Evolutionary conservation across 495 filamentous ascomycete genomes (phyloP).

Genomic region (Letharia lupina): DNA sequence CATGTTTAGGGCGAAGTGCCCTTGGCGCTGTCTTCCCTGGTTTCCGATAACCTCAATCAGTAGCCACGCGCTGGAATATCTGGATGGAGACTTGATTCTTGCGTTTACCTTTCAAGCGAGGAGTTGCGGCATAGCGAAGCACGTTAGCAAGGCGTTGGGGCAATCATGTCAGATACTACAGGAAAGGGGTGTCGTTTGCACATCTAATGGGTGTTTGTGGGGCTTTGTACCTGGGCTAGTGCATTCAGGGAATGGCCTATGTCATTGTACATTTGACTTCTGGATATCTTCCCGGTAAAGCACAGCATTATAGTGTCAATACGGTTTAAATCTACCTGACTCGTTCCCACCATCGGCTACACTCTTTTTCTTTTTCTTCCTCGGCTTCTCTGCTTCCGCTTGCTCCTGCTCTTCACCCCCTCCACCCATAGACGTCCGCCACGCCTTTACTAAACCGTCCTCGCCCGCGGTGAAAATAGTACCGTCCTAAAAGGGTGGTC

Average conservation of each 20-base stretch:
- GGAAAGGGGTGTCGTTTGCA: background rate
- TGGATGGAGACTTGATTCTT: background rate
- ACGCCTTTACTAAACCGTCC: slow-evolving; percentile 65
- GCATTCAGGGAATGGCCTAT: background rate
- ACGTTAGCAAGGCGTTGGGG: slow-evolving; percentile 11
- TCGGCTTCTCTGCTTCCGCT: slow-evolving; percentile 53
- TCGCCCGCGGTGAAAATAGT: slow-evolving; percentile 71
- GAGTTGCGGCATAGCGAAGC: background rate
- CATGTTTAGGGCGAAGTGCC: slow-evolving; percentile 13
- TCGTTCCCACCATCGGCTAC: background rate
- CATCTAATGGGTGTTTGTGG: background rate
- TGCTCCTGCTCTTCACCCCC: slow-evolving; percentile 19
- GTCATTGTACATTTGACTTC: background rate
- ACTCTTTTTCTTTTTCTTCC: slow-evolving; percentile 29
- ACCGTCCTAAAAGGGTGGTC: slow-evolving; percentile 39
- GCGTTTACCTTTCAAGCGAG: background rate
- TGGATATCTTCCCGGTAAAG: background rate
- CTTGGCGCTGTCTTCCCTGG: slow-evolving; percentile 17
- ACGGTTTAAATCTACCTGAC: slow-evolving; percentile 18
- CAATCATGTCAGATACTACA: background rate
- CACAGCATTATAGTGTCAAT: background rate
- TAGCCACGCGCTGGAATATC: background rate
- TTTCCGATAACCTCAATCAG: slow-evolving; percentile 7
- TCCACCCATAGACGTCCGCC: slow-evolving; percentile 4
- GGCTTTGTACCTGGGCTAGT: background rate